These are phyloP conservation scores for Penicillium bialowiezense DNA, from an alignment of 495 filamentous ascomycete species.

Conservation along the genomic window DNA sequence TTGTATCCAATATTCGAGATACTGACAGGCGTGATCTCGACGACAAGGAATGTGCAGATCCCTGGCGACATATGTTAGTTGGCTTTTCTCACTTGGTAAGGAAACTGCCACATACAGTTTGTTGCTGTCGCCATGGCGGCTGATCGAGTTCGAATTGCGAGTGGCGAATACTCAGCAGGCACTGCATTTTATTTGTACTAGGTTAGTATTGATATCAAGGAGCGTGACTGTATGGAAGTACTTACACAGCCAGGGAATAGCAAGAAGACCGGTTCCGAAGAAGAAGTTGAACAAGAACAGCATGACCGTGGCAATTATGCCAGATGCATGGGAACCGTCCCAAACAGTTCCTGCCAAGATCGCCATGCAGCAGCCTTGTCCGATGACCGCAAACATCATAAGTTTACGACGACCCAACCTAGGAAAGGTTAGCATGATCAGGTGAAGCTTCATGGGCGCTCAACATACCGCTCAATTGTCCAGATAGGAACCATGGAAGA, in stretches of 20 bases:
- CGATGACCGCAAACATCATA: constrained; percentile 48
- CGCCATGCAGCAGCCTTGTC: constrained; percentile 50
- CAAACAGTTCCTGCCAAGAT: constrained; percentile 31
- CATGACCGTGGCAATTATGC: constrained; percentile 32
- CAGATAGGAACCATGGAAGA: constrained; percentile 49
- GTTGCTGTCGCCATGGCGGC: constrained; percentile 35
- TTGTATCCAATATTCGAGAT: constrained; percentile 36
- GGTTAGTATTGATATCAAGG: not conserved
- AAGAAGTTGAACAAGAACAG: constrained; percentile 39
- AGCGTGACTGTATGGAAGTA: not conserved
- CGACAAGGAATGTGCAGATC: constrained; percentile 40
- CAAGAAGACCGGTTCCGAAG: constrained; percentile 32
- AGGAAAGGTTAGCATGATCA: constrained; percentile 6
- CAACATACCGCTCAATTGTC: constrained; percentile 43
- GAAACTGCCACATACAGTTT: constrained; percentile 23
- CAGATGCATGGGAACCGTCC: constrained; percentile 26
- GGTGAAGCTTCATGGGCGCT: not conserved
- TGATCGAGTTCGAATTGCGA: constrained; percentile 33
- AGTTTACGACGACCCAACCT: constrained; percentile 46
- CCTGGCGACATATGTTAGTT: constrained; percentile 10
- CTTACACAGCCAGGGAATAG: constrained; percentile 36
- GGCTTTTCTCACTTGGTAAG: not conserved
- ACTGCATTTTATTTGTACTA: constrained; percentile 9
- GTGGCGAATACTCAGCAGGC: constrained; percentile 33
- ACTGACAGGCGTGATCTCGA: constrained; percentile 41